Evolutionary conservation across 768 basidiomycete species (phyloP), one percentile per base, ranked within the genome.

Genomic region (Tephrocybe sp.): DNA sequence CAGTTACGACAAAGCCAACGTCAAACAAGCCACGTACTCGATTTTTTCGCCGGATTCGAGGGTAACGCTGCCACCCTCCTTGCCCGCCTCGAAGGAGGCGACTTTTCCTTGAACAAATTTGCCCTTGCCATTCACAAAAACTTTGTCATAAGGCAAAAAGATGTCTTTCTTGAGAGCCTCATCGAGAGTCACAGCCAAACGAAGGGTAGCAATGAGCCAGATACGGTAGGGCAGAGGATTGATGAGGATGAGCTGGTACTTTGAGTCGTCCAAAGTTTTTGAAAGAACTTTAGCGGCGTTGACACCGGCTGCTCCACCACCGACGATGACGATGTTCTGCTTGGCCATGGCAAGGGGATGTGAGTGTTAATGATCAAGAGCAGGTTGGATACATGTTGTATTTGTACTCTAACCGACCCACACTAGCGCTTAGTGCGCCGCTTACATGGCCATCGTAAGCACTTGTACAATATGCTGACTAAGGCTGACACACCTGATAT

Each of bases 241-340:
- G 45, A 89, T 67, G 58, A 88, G 75, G 50, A 80, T 65, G 47
- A 88, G 59, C 44, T 74, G 69, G 64, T 79, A 75, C 34, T 72
- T 71, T 13, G 69, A 62, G 0, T 72, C 38, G 62, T 81, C 73
- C 54, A 88, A 72, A 16, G 65, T 71, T 13, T 67, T 61, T 4
- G 81, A 77, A 47, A 88, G 80, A 0, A 57, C 62, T 30, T 72
- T 71, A 3, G 74, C 75, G 39, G 77, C 56, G 15, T 69, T 57
- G 29, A 67, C 64, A 9, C 86, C 85, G n/a, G 65, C 69, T 31
- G 81, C 83, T 33, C 80, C 86, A 33, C 85, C 82, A 42, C 85
- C 66, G 55, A 85, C 68, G 25, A 85, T 69, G 55, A 71, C 60
- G 50, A 61, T 64, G 44, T 63, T 60, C 21, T 51, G 51, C 42